Base-by-base conservation (phyloP, 2,329 filamentous ascomycete genomes). In the Dryadomyces quercus-mongolicae region DNA sequence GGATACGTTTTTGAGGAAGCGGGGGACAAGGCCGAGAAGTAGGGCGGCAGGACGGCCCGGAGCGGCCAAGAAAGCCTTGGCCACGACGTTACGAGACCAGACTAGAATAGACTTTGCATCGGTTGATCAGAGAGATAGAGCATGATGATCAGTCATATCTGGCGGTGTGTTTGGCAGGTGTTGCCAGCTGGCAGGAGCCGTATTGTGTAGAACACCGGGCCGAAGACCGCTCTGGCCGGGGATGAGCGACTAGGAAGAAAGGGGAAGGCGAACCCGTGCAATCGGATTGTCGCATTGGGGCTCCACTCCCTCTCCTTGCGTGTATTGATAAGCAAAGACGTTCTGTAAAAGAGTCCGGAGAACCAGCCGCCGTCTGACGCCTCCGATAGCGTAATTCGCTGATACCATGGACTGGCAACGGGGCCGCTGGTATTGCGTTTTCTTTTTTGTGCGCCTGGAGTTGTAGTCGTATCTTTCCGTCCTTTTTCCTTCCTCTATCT, bases 1-100 rank as follows among this genome's bases (percentile, higher is more conserved):
- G 91, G 88, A 0, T 87, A 86, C 62, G 66, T 73, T 53, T 88
- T 77, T 63, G 71, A 59, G 1, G n/a, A n/a, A n/a, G n/a, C n/a
- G n/a, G 57, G 54, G n/a, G 48, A 58, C 6, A 31, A 31, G 25
- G 56, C 45, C 46, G 42, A 46, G 54, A 20, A 51, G 38, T 31
- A 31, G 25, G 25, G 25, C 25, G 25, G 25, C 25, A 31, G 4
- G 4, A 31, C 4, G 25, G 25, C 25, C 25, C 4, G 25, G 25
- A 31, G 25, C 25, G 8, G 25, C 25, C 25, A 31, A 31, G 25
- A 31, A 31, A 31, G 25, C 25, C 25, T 31, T 31, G 25, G 36
- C 36, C 10, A 16, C 15, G 36, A 40, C 10, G 36, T 16, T 40
- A 40, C 36, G 15, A 40, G 36, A 31, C 4, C 25, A 31, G 25